These are phyloP conservation scores for Mortierella claussenii DNA, from an alignment of 192 early-diverging fungal species.

Conservation along the genomic window DNA sequence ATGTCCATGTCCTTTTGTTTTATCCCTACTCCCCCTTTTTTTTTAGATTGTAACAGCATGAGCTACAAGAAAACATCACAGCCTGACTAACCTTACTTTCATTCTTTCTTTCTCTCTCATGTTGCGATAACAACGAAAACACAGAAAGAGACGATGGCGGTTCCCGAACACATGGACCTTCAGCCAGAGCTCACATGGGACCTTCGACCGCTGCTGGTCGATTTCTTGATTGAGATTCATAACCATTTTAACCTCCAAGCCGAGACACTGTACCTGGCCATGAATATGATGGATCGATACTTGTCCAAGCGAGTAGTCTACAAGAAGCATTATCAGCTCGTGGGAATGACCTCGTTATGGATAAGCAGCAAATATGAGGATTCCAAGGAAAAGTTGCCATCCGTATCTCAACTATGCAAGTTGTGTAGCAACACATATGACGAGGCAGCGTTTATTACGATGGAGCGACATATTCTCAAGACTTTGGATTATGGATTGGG, in stretches of 20 bases:
- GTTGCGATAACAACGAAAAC: neutral
- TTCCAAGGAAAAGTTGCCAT: slow-evolving; percentile 47
- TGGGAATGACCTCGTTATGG: slow-evolving; percentile 56
- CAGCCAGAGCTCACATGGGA: slow-evolving; percentile 59
- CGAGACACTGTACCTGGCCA: slow-evolving; percentile 57
- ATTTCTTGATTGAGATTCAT: slow-evolving; percentile 56
- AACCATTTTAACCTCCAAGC: slow-evolving; percentile 49
- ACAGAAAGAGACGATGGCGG: slow-evolving; percentile 54
- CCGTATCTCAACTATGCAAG: slow-evolving; percentile 51
- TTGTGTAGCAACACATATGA: slow-evolving; percentile 51
- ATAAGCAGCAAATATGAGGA: slow-evolving; percentile 55
- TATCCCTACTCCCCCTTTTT: neutral
- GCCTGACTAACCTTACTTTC: no score
- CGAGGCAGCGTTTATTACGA: slow-evolving; percentile 50
- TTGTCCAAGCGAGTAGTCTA: slow-evolving; percentile 55
- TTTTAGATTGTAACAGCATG: no score
- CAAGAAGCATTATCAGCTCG: slow-evolving; percentile 50
- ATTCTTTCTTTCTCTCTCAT: no score
- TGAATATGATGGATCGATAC: slow-evolving; percentile 61
- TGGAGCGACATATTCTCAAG: slow-evolving; percentile 55
- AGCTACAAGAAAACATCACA: no score
- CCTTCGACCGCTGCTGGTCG: slow-evolving; percentile 45
- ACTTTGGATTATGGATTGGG: slow-evolving; percentile 52
- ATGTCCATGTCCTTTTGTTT: neutral
- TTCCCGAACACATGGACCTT: slow-evolving; percentile 53